Evolutionary conservation across 2,329 filamentous ascomycete genomes (phyloP), one percentile per base, ranked within the genome.

Genomic region (Zalaria sp.): DNA sequence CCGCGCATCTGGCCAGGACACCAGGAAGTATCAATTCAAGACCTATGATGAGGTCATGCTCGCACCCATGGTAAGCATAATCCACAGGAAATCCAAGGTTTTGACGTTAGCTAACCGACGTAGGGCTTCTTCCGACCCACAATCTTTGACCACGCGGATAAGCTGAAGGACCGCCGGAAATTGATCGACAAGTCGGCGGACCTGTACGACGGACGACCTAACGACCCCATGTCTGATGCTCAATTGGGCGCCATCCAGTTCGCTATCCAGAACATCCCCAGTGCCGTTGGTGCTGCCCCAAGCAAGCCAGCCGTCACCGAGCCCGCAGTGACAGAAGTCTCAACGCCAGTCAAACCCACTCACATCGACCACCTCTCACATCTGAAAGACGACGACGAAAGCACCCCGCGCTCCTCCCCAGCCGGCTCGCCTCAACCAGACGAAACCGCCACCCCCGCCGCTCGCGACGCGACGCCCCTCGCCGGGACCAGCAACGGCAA

Each of bases 41-140:
- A 88, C 84, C 1, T 98, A 96, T 55, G 91, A 98, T 51, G 91
- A 96, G 60, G 83, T 93, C 25, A 84, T 93, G 51, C 71, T 98
- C n/a, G 83, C 91, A 0, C 83, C 88, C 1, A 86, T 94, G 81
- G 67, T 69, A 55, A 53, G 63, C 49, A 2, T n/a, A 10, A 1
- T 34, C 9, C 4, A 10, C 10, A 40, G n/a, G 27, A 8, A 27
- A 9, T 4, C 11, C 25, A 31, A 18, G 29, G 8, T 8, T 18
- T 31, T 8, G 27, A 28, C 32, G 35, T 25, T 43, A 27, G 18
- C 42, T 46, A 7, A 40, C 43, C 11, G 18, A 8, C 4, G 11
- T 26, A 70, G 67, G 88, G 87, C n/a, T 83, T 88, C 53, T 95
- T 93, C 59, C 83, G 89, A 46, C 89, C 91, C 0, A 68, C 75